A percentile compares a stretch with the other conserved stretches of the same genome.
phyloP scores from a whole-genome alignment of 257 asterid genomes.

The Buddleja alternifolia region DNA sequence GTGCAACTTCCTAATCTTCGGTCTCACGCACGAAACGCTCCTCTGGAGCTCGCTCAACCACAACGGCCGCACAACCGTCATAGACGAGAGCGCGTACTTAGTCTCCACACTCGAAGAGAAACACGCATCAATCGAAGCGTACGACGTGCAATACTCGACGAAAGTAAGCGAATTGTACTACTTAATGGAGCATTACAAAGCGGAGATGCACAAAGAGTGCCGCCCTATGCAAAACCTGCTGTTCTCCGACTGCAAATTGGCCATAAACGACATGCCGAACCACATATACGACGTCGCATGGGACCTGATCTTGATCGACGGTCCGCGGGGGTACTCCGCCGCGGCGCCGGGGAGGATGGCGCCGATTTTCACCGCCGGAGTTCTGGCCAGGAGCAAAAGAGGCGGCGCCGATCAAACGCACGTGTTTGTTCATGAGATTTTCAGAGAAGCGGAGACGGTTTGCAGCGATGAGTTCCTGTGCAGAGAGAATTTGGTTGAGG shows the following conservation, averaged over 20 bases:
- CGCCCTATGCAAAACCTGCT: slow-evolving; percentile 81
- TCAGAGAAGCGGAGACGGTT: slow-evolving; percentile 63
- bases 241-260: slow-evolving; percentile 80
- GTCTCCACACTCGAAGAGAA: slow-evolving; percentile 56
- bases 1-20: slow-evolving; percentile 82
- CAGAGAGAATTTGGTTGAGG: slow-evolving; percentile 53
- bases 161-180: slow-evolving; percentile 66
- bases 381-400: slow-evolving; percentile 70
- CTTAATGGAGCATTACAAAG: slow-evolving; percentile 49
- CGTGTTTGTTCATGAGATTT: slow-evolving; percentile 71
- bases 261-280: slow-evolving; percentile 80
- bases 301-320: slow-evolving; percentile 77
- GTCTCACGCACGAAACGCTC: slow-evolving; percentile 74
- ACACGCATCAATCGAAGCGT: slow-evolving; percentile 72
- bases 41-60: slow-evolving; percentile 78
- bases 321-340: slow-evolving; percentile 67
- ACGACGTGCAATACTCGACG: slow-evolving; percentile 73
- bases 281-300: slow-evolving; percentile 86
- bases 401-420: slow-evolving; percentile 58
- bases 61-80: slow-evolving; percentile 77
- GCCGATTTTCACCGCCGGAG: slow-evolving; percentile 78
- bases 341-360: slow-evolving; percentile 77
- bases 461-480: slow-evolving; percentile 74
- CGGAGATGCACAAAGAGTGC: slow-evolving; percentile 51
- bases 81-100: slow-evolving; percentile 61